These are phyloP conservation scores for Lactarius deliciosus DNA, from an alignment of 768 basidiomycete species.

Conservation along the genomic window DNA sequence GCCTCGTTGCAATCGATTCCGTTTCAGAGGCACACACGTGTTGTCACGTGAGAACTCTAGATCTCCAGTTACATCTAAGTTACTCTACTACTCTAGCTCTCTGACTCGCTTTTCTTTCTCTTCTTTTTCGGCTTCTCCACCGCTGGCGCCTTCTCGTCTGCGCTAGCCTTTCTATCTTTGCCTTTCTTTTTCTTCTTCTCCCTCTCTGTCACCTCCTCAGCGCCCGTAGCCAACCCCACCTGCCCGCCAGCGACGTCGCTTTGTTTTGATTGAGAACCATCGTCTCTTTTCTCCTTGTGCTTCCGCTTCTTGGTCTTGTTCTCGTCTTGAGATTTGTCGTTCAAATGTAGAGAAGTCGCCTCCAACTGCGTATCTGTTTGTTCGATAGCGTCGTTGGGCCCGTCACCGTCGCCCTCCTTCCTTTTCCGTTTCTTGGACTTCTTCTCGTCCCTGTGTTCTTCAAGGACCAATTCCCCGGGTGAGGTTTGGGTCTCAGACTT, in stretches of 20 bases:
- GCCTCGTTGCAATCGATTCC: constrained; percentile 31
- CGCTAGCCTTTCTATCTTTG: constrained; percentile 5
- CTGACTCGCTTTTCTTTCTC: not conserved
- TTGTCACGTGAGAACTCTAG: constrained; percentile 9
- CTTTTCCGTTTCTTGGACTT: constrained; percentile 37
- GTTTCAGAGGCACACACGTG: constrained; percentile 28
- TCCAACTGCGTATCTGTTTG: not conserved
- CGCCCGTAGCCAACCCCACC: not conserved
- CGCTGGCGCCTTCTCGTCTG: not conserved
- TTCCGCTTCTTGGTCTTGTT: constrained; percentile 25
- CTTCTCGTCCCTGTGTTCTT: constrained; percentile 29
- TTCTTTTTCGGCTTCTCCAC: constrained; percentile 18
- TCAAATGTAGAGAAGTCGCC: not conserved
- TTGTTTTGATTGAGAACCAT: not conserved
- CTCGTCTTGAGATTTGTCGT: not conserved
- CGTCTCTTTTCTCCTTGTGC: constrained; percentile 20
- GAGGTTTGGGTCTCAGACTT: constrained; percentile 25
- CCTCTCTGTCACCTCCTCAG: not conserved
- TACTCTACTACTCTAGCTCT: not conserved
- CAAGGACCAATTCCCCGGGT: constrained; percentile 9
- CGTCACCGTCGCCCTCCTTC: constrained; percentile 28
- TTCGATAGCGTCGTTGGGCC: not conserved
- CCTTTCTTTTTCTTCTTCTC: constrained; percentile 1
- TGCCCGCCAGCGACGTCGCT: not conserved
- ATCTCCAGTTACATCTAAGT: not conserved